phyloP scores from a whole-genome alignment of 2,329 filamentous ascomycete species.

The Dryadomyces sulphureus region DNA sequence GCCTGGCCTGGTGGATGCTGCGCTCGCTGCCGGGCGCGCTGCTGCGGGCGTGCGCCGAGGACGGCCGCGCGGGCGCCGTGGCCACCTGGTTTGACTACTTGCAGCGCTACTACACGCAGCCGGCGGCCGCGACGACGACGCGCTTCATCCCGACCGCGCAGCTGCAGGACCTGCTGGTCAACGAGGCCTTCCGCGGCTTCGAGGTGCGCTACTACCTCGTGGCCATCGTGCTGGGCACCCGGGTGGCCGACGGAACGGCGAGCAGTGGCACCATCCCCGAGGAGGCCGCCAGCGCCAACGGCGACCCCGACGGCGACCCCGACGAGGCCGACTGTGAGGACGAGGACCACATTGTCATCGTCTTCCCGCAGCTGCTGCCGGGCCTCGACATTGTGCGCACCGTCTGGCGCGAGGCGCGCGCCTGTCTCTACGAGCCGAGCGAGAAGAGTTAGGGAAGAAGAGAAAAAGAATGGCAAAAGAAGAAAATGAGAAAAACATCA shows the following conservation, averaged over 20 bases:
- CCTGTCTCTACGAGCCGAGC: constrained; percentile 57
- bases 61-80: neutral
- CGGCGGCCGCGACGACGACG: constrained; percentile 14
- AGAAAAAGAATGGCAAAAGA: neutral
- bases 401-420: constrained; percentile 77
- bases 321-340: constrained; percentile 34
- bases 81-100: neutral
- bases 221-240: constrained; percentile 50
- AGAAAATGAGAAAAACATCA: neutral
- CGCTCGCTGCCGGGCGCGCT: constrained; percentile 9
- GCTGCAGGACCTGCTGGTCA: constrained; percentile 86
- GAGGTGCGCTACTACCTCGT: constrained; percentile 81
- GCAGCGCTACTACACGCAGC: constrained; percentile 15
- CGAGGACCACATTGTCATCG: constrained; percentile 81
- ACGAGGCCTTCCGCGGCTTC: constrained; percentile 88
- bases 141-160: constrained; percentile 73
- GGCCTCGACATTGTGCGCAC: constrained; percentile 60
- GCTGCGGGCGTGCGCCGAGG: neutral
- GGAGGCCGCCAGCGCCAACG: neutral
- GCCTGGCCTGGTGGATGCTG: constrained; percentile 19
- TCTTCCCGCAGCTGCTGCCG: constrained; percentile 75
- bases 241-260: too few relatives aligned
- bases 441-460: neutral
- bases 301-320: neutral
- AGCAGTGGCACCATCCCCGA: neutral